Evolutionary conservation across 106 monocot species (phyloP).

Genomic region (Apostasia shenzhenica): DNA sequence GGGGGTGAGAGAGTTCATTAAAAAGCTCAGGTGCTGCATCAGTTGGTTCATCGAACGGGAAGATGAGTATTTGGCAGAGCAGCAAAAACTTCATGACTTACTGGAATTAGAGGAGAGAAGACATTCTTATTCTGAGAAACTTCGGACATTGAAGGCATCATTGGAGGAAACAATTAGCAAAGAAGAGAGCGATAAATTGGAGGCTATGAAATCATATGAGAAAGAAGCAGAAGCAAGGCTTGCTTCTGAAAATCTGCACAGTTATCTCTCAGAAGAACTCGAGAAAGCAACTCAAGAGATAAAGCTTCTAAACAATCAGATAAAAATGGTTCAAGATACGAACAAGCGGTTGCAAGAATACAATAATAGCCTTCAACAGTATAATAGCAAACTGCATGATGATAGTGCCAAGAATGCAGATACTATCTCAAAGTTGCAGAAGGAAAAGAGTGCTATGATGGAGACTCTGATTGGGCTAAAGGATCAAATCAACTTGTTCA

Average conservation of each 20-base stretch:
- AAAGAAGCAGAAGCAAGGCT: neutral
- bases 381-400: conserved; percentile 62
- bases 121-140: conserved; percentile 16
- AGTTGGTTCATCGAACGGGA: conserved; percentile 44
- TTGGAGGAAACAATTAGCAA: conserved; percentile 38
- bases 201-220: neutral
- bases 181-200: conserved; percentile 51
- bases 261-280: conserved; percentile 29
- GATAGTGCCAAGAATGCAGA: conserved; percentile 35
- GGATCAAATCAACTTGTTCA: conserved; percentile 29
- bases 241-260: conserved; percentile 23
- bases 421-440: conserved; percentile 34
- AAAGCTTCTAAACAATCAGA: conserved; percentile 28
- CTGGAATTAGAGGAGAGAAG: conserved; percentile 29
- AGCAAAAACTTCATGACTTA: conserved; percentile 24
- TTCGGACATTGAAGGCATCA: conserved; percentile 11
- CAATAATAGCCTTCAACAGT: conserved; percentile 63
- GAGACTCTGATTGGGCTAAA: conserved; percentile 35
- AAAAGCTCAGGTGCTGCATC: conserved; percentile 57
- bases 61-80: conserved; percentile 37
- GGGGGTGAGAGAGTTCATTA: conserved; percentile 63
- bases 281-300: conserved; percentile 33
- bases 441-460: conserved; percentile 57
- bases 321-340: conserved; percentile 53
- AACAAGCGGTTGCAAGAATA: conserved; percentile 63